Evolutionary conservation across 1,284 basidiomycete genomes (phyloP).

Genomic region (Heterobasidion irregulare): DNA sequence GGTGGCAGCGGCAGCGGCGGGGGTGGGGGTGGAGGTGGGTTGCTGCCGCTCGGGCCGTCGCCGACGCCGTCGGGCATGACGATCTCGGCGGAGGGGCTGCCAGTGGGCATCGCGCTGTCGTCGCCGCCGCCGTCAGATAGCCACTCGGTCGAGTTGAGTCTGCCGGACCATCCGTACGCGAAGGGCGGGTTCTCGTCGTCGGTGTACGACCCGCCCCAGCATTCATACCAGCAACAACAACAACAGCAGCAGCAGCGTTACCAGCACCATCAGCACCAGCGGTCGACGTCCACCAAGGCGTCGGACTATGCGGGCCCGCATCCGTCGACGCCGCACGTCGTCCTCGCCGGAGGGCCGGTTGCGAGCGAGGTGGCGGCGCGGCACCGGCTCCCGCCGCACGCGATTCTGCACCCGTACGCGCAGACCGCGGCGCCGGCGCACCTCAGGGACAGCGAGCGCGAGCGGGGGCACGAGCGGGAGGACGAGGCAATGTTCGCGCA

Average conservation of each 20-base stretch:
- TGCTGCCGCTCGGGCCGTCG: conserved; percentile 14
- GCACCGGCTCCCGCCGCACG: conserved; percentile 45
- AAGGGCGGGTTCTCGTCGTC: conserved; percentile 28
- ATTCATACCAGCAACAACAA: neutral
- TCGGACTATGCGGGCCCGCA: conserved; percentile 45
- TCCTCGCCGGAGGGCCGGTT: neutral
- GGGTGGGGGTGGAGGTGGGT: neutral
- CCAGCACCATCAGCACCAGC: conserved; percentile 7
- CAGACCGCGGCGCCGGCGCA: conserved; percentile 5
- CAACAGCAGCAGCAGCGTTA: neutral
- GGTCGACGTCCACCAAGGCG: conserved; percentile 11
- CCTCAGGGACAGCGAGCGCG: neutral
- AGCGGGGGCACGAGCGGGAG: no score
- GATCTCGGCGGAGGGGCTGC: conserved; percentile 22
- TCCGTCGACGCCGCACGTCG: conserved; percentile 13
- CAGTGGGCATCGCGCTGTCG: conserved; percentile 58
- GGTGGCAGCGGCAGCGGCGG: neutral
- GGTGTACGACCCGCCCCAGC: no score
- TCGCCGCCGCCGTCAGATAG: conserved; percentile 38
- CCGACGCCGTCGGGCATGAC: conserved; percentile 22
- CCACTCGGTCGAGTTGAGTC: conserved; percentile 4
- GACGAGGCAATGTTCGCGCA: neutral
- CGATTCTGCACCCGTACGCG: conserved; percentile 28
- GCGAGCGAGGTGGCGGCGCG: conserved; percentile 31
- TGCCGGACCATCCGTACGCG: conserved; percentile 53